Evolutionary conservation across 345 rosid species (phyloP).

Genomic region (Eucalyptus decipiens): DNA sequence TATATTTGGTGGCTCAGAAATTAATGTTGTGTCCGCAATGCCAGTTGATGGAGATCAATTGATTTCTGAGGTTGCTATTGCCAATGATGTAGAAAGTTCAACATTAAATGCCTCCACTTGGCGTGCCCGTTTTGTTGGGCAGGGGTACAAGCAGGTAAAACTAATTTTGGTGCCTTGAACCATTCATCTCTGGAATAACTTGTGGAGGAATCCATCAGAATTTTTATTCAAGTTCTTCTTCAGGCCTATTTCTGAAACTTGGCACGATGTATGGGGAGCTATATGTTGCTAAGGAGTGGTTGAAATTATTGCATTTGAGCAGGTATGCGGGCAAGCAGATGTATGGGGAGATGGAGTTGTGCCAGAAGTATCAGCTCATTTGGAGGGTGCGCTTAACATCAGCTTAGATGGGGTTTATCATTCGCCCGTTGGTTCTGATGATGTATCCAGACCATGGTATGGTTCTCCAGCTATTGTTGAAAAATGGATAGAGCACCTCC

Average conservation of each 20-base stretch:
- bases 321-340: conserved; percentile 85
- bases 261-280: background rate
- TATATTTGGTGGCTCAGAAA: conserved; percentile 22
- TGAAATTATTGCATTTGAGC: background rate
- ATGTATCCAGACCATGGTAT: conserved; percentile 67
- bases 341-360: conserved; percentile 99
- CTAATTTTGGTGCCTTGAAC: background rate
- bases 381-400: conserved; percentile 71
- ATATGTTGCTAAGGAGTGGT: background rate
- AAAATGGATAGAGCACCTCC: conserved; percentile 74
- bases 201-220: background rate
- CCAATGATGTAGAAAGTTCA: conserved; percentile 13
- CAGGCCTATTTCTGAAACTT: background rate
- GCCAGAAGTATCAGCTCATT: conserved; percentile 77
- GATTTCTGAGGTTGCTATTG: conserved; percentile 26
- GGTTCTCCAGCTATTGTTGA: conserved; percentile 66
- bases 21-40: conserved; percentile 19
- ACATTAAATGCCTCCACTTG: conserved; percentile 11
- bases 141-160: conserved; percentile 87
- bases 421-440: conserved; percentile 88
- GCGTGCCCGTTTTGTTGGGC: conserved; percentile 83
- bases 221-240: background rate
- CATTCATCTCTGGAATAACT: background rate
- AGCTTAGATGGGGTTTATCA: conserved; percentile 80
- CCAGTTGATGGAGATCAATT: conserved; percentile 20